These are phyloP conservation scores for Penicillium longicatenatum DNA, from an alignment of 495 filamentous ascomycete genomes.

Conservation along the genomic window DNA sequence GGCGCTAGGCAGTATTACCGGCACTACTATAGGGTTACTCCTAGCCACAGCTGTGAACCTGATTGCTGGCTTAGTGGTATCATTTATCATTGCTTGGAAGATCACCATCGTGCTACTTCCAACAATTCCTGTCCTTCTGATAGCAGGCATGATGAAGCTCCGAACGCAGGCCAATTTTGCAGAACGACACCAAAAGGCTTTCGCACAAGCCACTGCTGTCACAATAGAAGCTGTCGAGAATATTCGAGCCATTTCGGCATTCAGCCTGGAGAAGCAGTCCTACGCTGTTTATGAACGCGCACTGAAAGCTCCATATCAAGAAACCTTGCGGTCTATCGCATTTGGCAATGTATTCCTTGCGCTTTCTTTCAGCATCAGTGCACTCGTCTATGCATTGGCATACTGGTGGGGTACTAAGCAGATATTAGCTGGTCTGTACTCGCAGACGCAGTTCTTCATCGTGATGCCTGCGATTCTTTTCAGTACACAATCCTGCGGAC, in stretches of 20 bases:
- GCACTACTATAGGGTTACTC: slow-evolving; percentile 45
- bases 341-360: slow-evolving; percentile 43
- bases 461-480: slow-evolving; percentile 59
- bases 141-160: slow-evolving; percentile 54
- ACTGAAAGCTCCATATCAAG: slow-evolving; percentile 41
- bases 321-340: slow-evolving; percentile 47
- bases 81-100: slow-evolving; percentile 44
- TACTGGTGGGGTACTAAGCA: slow-evolving; percentile 68
- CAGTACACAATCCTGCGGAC: slow-evolving; percentile 63
- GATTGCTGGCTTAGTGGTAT: slow-evolving; percentile 39
- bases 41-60: slow-evolving; percentile 46
- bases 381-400: slow-evolving; percentile 62
- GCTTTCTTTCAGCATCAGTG: slow-evolving; percentile 43
- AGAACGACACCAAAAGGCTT: slow-evolving; percentile 57
- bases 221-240: slow-evolving; percentile 53
- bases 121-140: slow-evolving; percentile 43
- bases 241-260: slow-evolving; percentile 53
- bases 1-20: slow-evolving; percentile 49
- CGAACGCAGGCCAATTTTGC: slow-evolving; percentile 55
- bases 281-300: slow-evolving; percentile 40
- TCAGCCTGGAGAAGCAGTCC: slow-evolving; percentile 47
- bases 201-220: slow-evolving; percentile 49
- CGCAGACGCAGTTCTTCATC: slow-evolving; percentile 65
- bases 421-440: slow-evolving; percentile 57
- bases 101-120: slow-evolving; percentile 43